These are phyloP conservation scores for Tulasnella calospora DNA, from an alignment of 768 basidiomycete species.

Conservation along the genomic window DNA sequence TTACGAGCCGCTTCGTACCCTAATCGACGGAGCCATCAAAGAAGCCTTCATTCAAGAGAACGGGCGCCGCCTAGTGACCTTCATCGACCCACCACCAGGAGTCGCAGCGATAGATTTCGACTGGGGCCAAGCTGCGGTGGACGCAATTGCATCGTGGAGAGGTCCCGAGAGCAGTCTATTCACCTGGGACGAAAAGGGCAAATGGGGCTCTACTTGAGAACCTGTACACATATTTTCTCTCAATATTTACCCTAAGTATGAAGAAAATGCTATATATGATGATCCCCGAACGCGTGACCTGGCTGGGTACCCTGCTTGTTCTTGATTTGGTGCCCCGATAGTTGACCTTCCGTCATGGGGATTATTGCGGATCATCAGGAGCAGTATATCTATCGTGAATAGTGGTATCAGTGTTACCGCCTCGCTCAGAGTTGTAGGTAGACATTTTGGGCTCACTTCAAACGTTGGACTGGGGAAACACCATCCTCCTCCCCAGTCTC, in stretches of 20 bases:
- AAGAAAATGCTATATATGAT: too few species aligned
- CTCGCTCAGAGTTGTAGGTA: neutral
- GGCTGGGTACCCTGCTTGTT: too few species aligned
- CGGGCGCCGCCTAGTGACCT: slow-evolving; percentile 60
- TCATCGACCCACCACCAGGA: slow-evolving; percentile 62
- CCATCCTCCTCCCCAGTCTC: neutral
- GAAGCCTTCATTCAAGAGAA: slow-evolving; percentile 68
- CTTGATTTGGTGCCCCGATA: too few species aligned
- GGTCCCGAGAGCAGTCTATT: slow-evolving; percentile 25
- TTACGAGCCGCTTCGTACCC: slow-evolving; percentile 71
- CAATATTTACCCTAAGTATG: too few species aligned
- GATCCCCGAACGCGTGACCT: too few species aligned
- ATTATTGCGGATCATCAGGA: too few species aligned
- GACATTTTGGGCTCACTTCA: neutral
- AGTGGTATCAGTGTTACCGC: neutral
- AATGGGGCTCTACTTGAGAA: neutral
- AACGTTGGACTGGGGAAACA: neutral
- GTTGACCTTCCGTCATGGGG: too few species aligned
- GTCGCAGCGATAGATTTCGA: slow-evolving; percentile 53
- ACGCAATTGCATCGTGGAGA: slow-evolving; percentile 60
- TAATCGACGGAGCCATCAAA: slow-evolving; percentile 61
- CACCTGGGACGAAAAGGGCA: neutral
- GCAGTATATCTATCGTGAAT: neutral
- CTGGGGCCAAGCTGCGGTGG: slow-evolving; percentile 69
- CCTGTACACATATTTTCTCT: neutral